Evolutionary conservation across 352 stramenopile species (phyloP), one percentile per base, ranked within the genome.

Genomic region (Pythium chondricola): DNA sequence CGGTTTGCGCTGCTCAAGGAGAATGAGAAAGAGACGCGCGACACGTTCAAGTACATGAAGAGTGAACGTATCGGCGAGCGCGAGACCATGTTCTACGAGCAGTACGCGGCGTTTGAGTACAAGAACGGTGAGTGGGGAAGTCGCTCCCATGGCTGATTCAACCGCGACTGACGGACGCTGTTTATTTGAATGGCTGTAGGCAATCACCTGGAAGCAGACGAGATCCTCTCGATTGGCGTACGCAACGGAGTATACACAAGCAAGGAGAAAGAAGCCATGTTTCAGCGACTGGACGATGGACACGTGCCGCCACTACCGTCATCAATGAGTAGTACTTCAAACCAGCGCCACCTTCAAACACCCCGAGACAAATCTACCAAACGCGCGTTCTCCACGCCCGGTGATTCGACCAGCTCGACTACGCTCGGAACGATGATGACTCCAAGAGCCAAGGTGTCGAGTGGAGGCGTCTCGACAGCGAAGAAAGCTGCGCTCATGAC

Each of bases 71-170:
- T 86, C 38, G 77, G 74, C 4, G 61, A 78, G 45, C 60, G 55
- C 20, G 56, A 79, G 40, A 53, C 47, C 20, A 45, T 73, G 38
- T 68, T 72, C 25, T 89, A 89, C 52, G 69, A 85, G 37, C 65
- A 81, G 44, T 80, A 83, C 35, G 77, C 77, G 9, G 68, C 67
- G 13, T 86, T 89, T 39, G 77, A 89, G 48, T 75, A 63, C 26
- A 24, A 49, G 8, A 46, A 69, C 24, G 68, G 64, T 74, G 27
- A 21, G 52, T 57, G 18, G 16, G 22, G 27, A 2, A 18, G n/a
- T 21, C 47, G 22, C n/a, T n/a, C n/a, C n/a, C n/a, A n/a, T n/a
- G n/a, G n/a, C n/a, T n/a, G n/a, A n/a, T n/a, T n/a, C n/a, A n/a
- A n/a, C n/a, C n/a, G n/a, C n/a, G n/a, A n/a, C n/a, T n/a, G n/a